phyloP scores from a whole-genome alignment of 1,284 basidiomycete genomes.

The Prillingera fragicola region DNA sequence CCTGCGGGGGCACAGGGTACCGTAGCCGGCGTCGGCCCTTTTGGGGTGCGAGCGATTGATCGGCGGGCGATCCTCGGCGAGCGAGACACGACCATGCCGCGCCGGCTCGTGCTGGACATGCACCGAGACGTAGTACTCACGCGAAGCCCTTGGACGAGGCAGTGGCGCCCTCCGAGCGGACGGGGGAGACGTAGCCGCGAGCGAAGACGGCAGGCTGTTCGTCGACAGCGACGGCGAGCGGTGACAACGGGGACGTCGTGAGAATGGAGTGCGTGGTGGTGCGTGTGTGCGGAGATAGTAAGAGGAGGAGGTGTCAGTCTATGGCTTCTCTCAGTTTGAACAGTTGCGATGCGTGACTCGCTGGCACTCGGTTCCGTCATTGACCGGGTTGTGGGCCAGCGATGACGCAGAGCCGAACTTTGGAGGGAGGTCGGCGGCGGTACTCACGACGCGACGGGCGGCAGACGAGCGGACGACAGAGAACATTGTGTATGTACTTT shows the following conservation, averaged over 20 bases:
- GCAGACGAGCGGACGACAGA: constrained; percentile 16
- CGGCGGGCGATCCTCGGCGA: too few species aligned
- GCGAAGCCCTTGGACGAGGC: constrained; percentile 38
- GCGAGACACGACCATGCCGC: too few species aligned
- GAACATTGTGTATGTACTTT: constrained; percentile 20
- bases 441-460: constrained; percentile 20
- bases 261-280: neutral
- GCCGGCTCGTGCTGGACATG: neutral
- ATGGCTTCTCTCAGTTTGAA: too few species aligned
- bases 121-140: constrained; percentile 24
- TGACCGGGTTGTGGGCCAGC: too few species aligned
- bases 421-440: too few species aligned
- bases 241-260: neutral
- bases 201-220: constrained; percentile 27
- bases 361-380: too few species aligned
- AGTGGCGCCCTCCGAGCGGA: constrained; percentile 36
- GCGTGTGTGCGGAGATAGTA: neutral
- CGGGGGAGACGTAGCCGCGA: constrained; percentile 35
- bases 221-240: neutral
- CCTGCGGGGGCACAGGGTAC: neutral
- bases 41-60: neutral
- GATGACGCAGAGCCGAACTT: too few species aligned
- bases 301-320: neutral
- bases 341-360: too few species aligned
- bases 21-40: neutral